Percentiles rank a stretch among this genome's conserved stretches.
Conservation (phyloP, 768 basidiomycete species). For the Cubamyces sp. region DNA sequence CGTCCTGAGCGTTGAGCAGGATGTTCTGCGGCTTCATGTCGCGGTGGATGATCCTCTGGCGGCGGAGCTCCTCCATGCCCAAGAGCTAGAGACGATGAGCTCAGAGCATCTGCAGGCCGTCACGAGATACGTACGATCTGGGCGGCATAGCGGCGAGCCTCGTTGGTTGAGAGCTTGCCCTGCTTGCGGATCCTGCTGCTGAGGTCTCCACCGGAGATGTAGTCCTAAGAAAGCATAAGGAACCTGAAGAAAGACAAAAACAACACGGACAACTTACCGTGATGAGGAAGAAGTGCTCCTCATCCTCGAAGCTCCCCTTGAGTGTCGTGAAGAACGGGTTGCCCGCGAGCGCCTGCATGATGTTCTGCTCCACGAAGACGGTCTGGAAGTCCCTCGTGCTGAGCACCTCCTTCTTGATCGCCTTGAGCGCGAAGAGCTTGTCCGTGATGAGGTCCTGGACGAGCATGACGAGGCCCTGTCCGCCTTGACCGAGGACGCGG, state of each 20-base stretch:
- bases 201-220: slow-evolving; percentile 13
- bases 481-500: slow-evolving; percentile 25
- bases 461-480: slow-evolving; percentile 26
- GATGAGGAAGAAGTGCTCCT: slow-evolving; percentile 18
- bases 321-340: slow-evolving; percentile 10
- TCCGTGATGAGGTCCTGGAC: slow-evolving; percentile 23
- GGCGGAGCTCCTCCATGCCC: slow-evolving; percentile 11
- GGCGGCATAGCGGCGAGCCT: slow-evolving; percentile 19
- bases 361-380: slow-evolving; percentile 19
- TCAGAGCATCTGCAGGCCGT: background rate
- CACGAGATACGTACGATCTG: slow-evolving; percentile 48
- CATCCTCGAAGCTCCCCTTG: slow-evolving; percentile 23
- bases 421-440: slow-evolving; percentile 79
- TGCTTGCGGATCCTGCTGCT: slow-evolving; percentile 4
- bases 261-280: slow-evolving; percentile 4
- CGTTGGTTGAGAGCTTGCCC: slow-evolving; percentile 10
- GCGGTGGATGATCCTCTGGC: slow-evolving; percentile 30
- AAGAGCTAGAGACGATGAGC: slow-evolving; percentile 17
- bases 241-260: background rate
- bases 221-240: slow-evolving; percentile 10
- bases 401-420: slow-evolving; percentile 93
- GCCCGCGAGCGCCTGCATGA: slow-evolving; percentile 14
- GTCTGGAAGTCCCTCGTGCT: slow-evolving; percentile 67
- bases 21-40: slow-evolving; percentile 37
- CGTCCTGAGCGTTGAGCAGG: slow-evolving; percentile 22